These are phyloP conservation scores for Trametes punicea DNA, from an alignment of 768 basidiomycete genomes.

Conservation along the genomic window DNA sequence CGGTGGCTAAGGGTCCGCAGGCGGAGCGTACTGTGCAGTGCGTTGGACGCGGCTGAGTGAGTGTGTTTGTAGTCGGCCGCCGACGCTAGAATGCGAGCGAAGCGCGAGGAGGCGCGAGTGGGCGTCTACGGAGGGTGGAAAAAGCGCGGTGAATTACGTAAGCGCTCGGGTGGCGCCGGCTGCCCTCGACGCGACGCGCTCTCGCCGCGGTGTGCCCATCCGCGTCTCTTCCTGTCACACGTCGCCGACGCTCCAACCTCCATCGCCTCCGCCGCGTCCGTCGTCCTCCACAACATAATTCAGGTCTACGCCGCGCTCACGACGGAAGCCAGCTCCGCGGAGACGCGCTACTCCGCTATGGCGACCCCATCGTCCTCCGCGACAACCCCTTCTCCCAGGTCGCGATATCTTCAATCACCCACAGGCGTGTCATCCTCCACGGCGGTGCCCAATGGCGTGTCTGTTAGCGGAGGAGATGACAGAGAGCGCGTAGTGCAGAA, in stretches of 20 bases:
- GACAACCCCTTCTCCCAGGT: constrained; percentile 78
- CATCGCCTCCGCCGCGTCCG: constrained; percentile 15
- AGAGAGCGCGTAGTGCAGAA: constrained; percentile 69
- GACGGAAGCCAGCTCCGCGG: not conserved
- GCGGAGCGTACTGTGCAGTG: too few relatives aligned
- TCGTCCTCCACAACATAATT: not conserved
- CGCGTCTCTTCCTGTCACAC: constrained; percentile 27
- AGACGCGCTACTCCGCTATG: constrained; percentile 40
- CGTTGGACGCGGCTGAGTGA: not conserved
- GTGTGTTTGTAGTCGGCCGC: too few relatives aligned
- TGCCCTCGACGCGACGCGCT: constrained; percentile 27
- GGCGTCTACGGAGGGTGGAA: constrained; percentile 13
- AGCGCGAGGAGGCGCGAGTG: constrained; percentile 12
- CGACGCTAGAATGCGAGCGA: not conserved
- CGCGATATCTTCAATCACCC: constrained; percentile 52
- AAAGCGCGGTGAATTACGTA: constrained; percentile 18
- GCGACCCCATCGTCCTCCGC: constrained; percentile 78
- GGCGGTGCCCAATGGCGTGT: constrained; percentile 36
- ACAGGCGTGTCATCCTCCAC: constrained; percentile 37
- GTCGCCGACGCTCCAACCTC: constrained; percentile 21
- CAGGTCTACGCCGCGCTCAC: not conserved
- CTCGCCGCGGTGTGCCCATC: constrained; percentile 25
- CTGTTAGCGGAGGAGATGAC: constrained; percentile 48
- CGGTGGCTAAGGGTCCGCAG: not conserved
- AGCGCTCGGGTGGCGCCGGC: constrained; percentile 19